Evolutionary conservation across 2,329 filamentous ascomycete genomes (phyloP).

Genomic region (Annulohypoxylon truncatum): DNA sequence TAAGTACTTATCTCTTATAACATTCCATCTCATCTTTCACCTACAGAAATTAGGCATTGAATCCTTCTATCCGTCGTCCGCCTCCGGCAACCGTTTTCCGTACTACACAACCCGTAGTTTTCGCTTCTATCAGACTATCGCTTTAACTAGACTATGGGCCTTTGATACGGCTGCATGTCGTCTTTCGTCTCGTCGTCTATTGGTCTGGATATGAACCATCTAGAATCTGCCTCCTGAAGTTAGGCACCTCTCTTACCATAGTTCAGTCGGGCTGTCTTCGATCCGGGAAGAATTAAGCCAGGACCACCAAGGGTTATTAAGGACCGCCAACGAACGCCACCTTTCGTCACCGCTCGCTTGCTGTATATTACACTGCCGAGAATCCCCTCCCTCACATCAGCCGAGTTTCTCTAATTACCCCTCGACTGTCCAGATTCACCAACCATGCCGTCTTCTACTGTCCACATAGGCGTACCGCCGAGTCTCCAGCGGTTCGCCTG

Average conservation of each 20-base stretch:
- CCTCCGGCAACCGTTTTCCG: not conserved
- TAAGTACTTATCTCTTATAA: too few species aligned
- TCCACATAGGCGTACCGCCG: slow-evolving; percentile 42
- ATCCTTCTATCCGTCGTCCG: not conserved
- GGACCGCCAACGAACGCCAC: slow-evolving; percentile 13
- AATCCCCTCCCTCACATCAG: not conserved
- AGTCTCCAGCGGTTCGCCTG: slow-evolving; percentile 42
- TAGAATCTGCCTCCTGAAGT: not conserved
- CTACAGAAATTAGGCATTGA: not conserved
- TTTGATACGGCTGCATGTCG: slow-evolving; percentile 24
- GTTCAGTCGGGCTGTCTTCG: not conserved
- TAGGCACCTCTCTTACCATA: slow-evolving; percentile 11
- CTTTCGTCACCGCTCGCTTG: not conserved
- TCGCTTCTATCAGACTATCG: not conserved
- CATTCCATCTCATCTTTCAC: slow-evolving; percentile 3
- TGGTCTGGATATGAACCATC: slow-evolving; percentile 24
- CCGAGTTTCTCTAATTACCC: not conserved
- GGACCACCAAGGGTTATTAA: not conserved
- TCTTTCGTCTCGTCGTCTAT: slow-evolving; percentile 17
- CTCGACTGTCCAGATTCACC: not conserved
- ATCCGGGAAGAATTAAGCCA: slow-evolving; percentile 11
- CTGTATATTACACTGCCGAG: not conserved
- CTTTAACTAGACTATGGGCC: slow-evolving; percentile 10
- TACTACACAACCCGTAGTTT: slow-evolving; percentile 3
- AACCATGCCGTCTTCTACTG: slow-evolving; percentile 12